Conservation (phyloP, 495 filamentous ascomycete genomes). For the Penicillium tannophilum region DNA sequence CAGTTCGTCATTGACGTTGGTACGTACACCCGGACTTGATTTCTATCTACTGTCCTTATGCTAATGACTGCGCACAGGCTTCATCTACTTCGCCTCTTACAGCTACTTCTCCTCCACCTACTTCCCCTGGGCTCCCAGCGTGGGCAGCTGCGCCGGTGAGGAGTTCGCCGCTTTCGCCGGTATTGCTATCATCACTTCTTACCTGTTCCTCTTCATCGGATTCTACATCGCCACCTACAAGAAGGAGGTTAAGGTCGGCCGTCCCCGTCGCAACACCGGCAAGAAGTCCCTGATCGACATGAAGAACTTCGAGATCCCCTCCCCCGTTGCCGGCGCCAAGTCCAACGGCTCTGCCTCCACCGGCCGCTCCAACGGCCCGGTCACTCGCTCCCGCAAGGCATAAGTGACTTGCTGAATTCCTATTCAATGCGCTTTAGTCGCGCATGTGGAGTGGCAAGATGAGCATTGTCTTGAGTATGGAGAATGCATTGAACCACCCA, state of each 20-base stretch:
- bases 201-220: constrained; percentile 96
- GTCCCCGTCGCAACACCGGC: constrained; percentile 54
- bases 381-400: constrained; percentile 53
- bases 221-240: constrained; percentile 99
- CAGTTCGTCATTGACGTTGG: constrained; percentile 63
- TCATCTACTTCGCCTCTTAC: constrained; percentile 95
- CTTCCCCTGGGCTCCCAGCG: constrained; percentile 80
- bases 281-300: constrained; percentile 56
- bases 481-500: constrained; percentile 7
- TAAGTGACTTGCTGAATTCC: constrained; percentile 24
- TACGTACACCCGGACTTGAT: constrained; percentile 27
- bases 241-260: constrained; percentile 69
- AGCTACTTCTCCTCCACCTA: constrained; percentile 94
- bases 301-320: constrained; percentile 53
- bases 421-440: constrained; percentile 3
- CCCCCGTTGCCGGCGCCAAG: constrained; percentile 29
- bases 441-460: neutral
- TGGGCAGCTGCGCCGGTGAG: constrained; percentile 88
- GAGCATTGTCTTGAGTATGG: neutral
- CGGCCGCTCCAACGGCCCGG: constrained; percentile 47
- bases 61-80: constrained; percentile 51
- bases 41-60: neutral
- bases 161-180: constrained; percentile 96
- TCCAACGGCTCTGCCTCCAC: constrained; percentile 39
- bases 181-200: constrained; percentile 87